Evolutionary conservation across 148 eudicot genomes (phyloP).

Genomic region (Diospyros lotus): DNA sequence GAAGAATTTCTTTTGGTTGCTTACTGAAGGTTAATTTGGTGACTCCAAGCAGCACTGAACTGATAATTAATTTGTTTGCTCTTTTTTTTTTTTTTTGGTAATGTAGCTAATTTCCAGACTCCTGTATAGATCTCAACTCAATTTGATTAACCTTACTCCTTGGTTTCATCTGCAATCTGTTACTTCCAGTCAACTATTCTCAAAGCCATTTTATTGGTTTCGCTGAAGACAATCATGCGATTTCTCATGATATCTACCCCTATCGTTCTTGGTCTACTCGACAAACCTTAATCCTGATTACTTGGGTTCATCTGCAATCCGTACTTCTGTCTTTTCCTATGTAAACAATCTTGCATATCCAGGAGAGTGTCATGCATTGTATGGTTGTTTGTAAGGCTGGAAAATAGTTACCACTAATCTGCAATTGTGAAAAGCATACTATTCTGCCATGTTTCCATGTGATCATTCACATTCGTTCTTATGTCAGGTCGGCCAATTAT

Average conservation of each 20-base stretch:
- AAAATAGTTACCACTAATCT: neutral
- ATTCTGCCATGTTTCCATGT: neutral
- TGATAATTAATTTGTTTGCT: too few relatives aligned
- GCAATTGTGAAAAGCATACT: neutral
- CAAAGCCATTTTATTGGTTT: neutral
- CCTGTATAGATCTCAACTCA: neutral
- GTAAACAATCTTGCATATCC: neutral
- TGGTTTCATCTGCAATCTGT: neutral
- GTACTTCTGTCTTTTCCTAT: neutral
- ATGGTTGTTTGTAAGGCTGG: neutral
- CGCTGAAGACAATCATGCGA: neutral
- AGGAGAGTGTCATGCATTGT: neutral
- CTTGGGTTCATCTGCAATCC: neutral
- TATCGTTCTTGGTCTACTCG: neutral
- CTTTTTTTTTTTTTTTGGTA: neutral
- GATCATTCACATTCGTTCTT: slow-evolving; percentile 12
- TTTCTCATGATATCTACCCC: neutral
- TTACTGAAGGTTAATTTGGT: too few relatives aligned
- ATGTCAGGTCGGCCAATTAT: slow-evolving; percentile 81
- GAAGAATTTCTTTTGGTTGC: neutral
- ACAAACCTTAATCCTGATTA: neutral
- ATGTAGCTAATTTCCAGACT: neutral
- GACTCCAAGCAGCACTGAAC: too few relatives aligned
- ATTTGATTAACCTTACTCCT: neutral
- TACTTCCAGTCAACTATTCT: neutral